phyloP scores from a whole-genome alignment of 768 basidiomycete genomes.

The Lactarius hengduanensis region DNA sequence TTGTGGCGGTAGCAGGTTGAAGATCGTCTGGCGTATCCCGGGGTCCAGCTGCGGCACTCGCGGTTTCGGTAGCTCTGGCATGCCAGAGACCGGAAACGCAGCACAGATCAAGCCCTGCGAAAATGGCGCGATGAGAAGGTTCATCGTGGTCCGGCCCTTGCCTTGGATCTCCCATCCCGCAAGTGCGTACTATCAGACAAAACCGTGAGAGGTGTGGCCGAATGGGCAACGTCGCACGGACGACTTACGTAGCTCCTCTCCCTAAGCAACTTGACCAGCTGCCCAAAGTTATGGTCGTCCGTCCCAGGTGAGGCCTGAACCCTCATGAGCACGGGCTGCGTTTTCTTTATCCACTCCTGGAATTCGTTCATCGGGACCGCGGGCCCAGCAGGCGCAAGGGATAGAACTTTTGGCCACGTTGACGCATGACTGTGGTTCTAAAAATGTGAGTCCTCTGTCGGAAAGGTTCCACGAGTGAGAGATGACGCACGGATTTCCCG shows the following conservation, averaged over 20 bases:
- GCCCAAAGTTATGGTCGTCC: conserved; percentile 17
- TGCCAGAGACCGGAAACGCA: conserved; percentile 25
- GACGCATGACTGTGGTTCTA: conserved; percentile 6
- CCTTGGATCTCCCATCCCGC: conserved; percentile 28
- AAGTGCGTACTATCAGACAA: conserved; percentile 23
- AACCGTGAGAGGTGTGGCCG: neutral
- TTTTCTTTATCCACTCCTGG: conserved; percentile 26
- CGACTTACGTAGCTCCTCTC: conserved; percentile 23
- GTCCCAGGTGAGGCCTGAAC: conserved; percentile 16
- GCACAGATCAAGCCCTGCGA: conserved; percentile 21
- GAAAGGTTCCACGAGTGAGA: neutral
- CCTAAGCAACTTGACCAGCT: conserved; percentile 22
- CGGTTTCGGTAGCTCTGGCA: conserved; percentile 22
- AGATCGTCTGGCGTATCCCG: conserved; percentile 12
- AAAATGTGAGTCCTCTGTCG: neutral
- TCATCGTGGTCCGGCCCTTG: conserved; percentile 4
- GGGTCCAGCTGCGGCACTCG: conserved; percentile 2
- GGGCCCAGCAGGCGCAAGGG: conserved; percentile 18
- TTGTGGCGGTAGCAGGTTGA: conserved; percentile 11
- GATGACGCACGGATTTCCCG: conserved; percentile 22
- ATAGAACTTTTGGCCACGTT: conserved; percentile 25
- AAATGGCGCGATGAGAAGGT: conserved; percentile 27
- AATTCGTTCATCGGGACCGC: conserved; percentile 23
- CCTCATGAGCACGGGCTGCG: conserved; percentile 16
- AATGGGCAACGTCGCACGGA: neutral